Conservation (phyloP, 2,329 filamentous ascomycete species). For the Cladosporium cucumerinum region DNA sequence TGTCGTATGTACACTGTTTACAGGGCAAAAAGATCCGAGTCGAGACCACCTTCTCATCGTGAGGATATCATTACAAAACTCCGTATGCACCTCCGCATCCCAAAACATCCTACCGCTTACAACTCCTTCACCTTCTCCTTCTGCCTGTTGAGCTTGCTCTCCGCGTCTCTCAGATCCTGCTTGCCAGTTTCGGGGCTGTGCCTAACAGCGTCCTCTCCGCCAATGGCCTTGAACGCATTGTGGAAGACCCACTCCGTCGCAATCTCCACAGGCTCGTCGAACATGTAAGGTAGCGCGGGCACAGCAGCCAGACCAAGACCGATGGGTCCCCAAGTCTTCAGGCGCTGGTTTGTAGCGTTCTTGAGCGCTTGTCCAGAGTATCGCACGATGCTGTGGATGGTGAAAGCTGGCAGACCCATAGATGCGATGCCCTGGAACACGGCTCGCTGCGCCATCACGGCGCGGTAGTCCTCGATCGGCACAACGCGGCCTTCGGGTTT, state of each 20-base stretch:
- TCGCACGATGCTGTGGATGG: constrained; percentile 86
- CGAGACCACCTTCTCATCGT: background rate
- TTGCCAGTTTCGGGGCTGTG: constrained; percentile 38
- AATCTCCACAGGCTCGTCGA: constrained; percentile 89
- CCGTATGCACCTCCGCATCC: background rate
- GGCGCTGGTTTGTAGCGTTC: constrained; percentile 66
- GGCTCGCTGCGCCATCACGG: constrained; percentile 85
- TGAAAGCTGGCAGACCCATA: constrained; percentile 92
- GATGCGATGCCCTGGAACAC: constrained; percentile 87
- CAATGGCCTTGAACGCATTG: constrained; percentile 70
- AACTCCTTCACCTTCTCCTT: constrained; percentile 37
- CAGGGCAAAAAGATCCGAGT: background rate
- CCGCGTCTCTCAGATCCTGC: constrained; percentile 16
- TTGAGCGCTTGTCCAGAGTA: constrained; percentile 88
- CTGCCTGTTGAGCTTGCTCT: constrained; percentile 16
- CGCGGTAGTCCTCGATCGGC: constrained; percentile 82
- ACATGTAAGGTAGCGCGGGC: constrained; percentile 77
- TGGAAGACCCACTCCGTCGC: constrained; percentile 90
- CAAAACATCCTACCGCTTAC: constrained; percentile 21
- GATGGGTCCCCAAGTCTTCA: constrained; percentile 87
- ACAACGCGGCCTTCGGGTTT: constrained; percentile 51
- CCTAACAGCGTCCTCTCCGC: constrained; percentile 59
- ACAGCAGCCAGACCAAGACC: constrained; percentile 67
- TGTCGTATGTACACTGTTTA: background rate
- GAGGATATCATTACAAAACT: background rate